Percentiles rank a stretch among this genome's conserved stretches.
Conservation (phyloP, 495 filamentous ascomycete species). For the Tetracladium setigerum region DNA sequence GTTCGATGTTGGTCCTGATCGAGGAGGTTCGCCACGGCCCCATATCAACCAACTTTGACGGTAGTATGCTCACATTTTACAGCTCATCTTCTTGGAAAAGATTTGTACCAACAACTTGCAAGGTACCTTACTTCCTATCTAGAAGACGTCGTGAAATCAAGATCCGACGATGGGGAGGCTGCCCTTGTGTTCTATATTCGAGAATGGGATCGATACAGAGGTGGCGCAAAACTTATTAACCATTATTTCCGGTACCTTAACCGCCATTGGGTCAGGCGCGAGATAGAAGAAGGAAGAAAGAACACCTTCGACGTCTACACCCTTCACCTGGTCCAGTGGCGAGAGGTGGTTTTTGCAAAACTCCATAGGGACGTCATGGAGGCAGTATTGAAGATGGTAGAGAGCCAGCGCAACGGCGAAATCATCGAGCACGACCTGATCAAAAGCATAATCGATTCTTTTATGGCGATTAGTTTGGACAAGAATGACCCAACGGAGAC, state of each 20-base stretch:
- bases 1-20: constrained; percentile 42
- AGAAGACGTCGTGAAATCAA: constrained; percentile 56
- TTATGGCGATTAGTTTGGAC: constrained; percentile 90
- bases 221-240: constrained; percentile 91
- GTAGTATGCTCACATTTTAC: not conserved
- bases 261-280: constrained; percentile 96
- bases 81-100: constrained; percentile 90
- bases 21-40: constrained; percentile 74
- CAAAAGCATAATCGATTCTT: constrained; percentile 94
- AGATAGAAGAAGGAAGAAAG: constrained; percentile 99
- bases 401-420: constrained; percentile 95
- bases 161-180: constrained; percentile 78
- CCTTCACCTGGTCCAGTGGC: constrained; percentile 90
- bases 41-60: constrained; percentile 22
- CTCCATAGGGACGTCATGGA: constrained; percentile 88
- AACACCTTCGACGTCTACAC: constrained; percentile 97
- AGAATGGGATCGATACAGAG: constrained; percentile 93
- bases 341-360: constrained; percentile 74
- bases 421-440: constrained; percentile 96
- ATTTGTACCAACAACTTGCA: constrained; percentile 86
- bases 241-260: constrained; percentile 96
- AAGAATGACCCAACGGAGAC: constrained; percentile 89
- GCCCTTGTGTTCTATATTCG: constrained; percentile 86
- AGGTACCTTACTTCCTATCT: constrained; percentile 77
- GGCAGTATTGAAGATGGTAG: constrained; percentile 87